Evolutionary conservation across 495 filamentous ascomycete species (phyloP), one percentile per base, ranked within the genome.

Genomic region (Evernia prunastri): DNA sequence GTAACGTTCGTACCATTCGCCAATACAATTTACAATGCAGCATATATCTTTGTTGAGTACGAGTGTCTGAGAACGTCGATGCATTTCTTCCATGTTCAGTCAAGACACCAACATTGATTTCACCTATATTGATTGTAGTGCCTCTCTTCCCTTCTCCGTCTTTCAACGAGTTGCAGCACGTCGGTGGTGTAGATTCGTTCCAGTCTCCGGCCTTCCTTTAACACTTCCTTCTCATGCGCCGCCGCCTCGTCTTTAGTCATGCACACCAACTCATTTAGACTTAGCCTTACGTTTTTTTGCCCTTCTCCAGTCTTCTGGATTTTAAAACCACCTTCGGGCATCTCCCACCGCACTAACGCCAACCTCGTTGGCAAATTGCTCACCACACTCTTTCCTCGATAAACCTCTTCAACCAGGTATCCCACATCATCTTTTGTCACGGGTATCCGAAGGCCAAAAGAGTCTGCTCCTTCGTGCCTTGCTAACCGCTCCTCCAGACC

Each of bases 181-280:
- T 81, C 79, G 31, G 69, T 71, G 63, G 86, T 83, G 71, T 96
- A 97, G 43, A 96, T 54, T 11, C 93, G 86, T 71, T 90, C 86
- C 13, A 80, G 80, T 18, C 58, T 78, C 79, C 87, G 89, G 8
- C 77, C 80, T 1, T 81, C 90, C 66, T 80, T 84, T n/a, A 97
- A 73, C 20, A 96, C 83, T 70, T 90, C 83, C 66, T 84, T 86
- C 71, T 93, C 89, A 71, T 98, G 94, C 60, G 79, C 79, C 15
- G 81, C 77, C n/a, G 86, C 87, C 72, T 97, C 94, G 64, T 97
- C 93, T 74, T 94, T 97, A 11, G 95, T 97, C 91, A 99, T 91
- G 68, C 89, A 89, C 7, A 97, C 94, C 40, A 99, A 73, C 36
- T 96, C 87, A 31, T 80, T 80, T 61, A 92, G 71, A 54, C 79